Evolutionary conservation across 208 protist species (phyloP).

Genomic region (Blechomonas ayalai): DNA sequence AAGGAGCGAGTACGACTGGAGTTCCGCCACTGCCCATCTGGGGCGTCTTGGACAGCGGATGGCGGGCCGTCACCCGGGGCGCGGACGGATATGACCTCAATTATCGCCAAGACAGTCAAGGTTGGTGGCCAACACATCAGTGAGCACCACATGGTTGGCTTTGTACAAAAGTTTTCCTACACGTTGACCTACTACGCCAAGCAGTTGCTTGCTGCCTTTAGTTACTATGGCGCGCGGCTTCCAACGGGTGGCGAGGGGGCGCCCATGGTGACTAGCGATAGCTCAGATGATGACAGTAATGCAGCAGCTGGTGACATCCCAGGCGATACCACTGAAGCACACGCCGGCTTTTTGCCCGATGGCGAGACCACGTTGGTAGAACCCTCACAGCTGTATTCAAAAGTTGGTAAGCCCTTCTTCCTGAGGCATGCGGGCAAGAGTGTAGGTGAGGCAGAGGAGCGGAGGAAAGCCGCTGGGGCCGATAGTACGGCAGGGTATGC

Average conservation of each 20-base stretch:
- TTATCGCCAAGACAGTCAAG: slow-evolving; percentile 35
- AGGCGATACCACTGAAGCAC: slow-evolving; percentile 10
- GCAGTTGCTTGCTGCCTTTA: slow-evolving; percentile 22
- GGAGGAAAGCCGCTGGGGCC: too few species aligned
- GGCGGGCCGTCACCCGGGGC: neutral
- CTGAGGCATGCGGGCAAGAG: too few species aligned
- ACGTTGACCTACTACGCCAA: slow-evolving; percentile 43
- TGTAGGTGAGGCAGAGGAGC: too few species aligned
- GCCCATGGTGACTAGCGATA: slow-evolving; percentile 4
- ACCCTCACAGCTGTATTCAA: too few species aligned
- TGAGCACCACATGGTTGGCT: slow-evolving; percentile 58
- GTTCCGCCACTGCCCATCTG: slow-evolving; percentile 28
- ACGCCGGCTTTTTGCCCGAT: too few species aligned
- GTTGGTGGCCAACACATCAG: slow-evolving; percentile 46
- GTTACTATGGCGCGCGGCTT: slow-evolving; percentile 8
- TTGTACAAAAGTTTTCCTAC: slow-evolving; percentile 52
- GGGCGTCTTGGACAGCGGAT: neutral
- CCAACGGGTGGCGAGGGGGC: too few species aligned
- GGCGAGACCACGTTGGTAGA: too few species aligned
- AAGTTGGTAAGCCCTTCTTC: too few species aligned
- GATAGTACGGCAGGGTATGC: neutral
- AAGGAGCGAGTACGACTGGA: slow-evolving; percentile 57
- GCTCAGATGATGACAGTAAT: neutral
- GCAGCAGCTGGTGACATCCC: neutral
- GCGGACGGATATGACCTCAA: neutral